Base-by-base conservation (phyloP, 2,329 filamentous ascomycete genomes). In the Parastagonospora avenae region DNA sequence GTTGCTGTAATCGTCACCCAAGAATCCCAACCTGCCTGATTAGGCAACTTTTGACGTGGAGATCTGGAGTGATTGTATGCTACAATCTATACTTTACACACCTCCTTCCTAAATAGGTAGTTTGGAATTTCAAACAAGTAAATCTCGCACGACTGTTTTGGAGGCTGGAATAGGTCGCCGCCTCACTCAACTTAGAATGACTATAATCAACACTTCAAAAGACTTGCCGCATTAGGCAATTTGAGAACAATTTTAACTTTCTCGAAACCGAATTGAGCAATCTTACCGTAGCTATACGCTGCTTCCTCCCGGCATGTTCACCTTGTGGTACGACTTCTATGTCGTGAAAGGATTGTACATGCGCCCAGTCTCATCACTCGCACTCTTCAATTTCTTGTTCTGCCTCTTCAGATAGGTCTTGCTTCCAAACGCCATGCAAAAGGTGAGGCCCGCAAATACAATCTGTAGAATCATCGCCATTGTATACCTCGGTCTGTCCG, bases 391-490 rank as follows among this genome's bases (percentile, higher is more conserved):
- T 44, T 57, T 57, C 48, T 47, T 57, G 30, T 57, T 57, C 48
- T 54, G 43, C 27, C 39, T 44, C 48, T 16, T 44, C 2, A 57
- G 42, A 16, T 48, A 55, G n/a, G 38, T 46, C 52, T 55, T 58
- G 9, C 42, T 46, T 10, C 30, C 32, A 19, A 55, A 51, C 16
- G 55, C 49, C 29, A 42, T 51, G 10, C 42, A 47, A 12, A 52
- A 49, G 8, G 52, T 53, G 43, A 58, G 28, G 4, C 42, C 44
- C 4, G 50, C 50, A 38, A 59, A 59, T 5, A 54, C 57, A 36
- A 59, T 55, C 46, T 54, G 50, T 24, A 59, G 15, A 16, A 57
- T 53, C 55, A 60, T 60, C 0, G 55, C 57, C 47, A 56, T 60
- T 0, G 38, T 54, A 31, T 58, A 60, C 27, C 55, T 41, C 10